Base-by-base conservation (phyloP, 2,329 filamentous ascomycete genomes). In the Cercospora nicotianae region DNA sequence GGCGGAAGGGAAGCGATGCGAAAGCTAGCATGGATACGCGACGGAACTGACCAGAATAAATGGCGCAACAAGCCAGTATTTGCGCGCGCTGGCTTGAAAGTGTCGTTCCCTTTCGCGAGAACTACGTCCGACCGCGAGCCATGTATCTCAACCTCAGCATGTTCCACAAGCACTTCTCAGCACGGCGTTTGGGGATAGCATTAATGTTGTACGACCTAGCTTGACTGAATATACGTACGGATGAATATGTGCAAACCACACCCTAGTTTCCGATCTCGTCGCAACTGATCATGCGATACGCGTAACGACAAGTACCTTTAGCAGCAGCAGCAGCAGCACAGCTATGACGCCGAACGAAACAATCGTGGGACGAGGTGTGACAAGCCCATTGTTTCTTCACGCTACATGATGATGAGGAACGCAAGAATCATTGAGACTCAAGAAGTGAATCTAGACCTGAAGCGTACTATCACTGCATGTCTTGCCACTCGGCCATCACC, bases 181-280 rank as follows among this genome's bases (percentile, higher is more conserved):
- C 62, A 55, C 12, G 28, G 62, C 48, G 36, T 59, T 36, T 8
- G 28, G 55, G 12, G n/a, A 20, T 10, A 33, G 28, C 31, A 59
- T 31, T 33, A 59, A 59, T 59, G 55, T 18, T 59, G 55, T 59
- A 59, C n/a, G 55, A 59, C 55, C 28, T 59, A 59, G 12, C 18
- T 33, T 59, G 55, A 59, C 16, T 30, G 31, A 59, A 33, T 31
- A 36, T 36, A 59, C 18, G 30, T 36, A 59, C 13, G 45, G 18
- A 67, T 51, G 33, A 26, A n/a, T 3, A 28, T 28, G 48, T 53
- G 23, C 48, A 53, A 16, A 16, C 12, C 12, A 28, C 1, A 8
- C 36, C 36, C 6, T 39, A n/a, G 0, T 36, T 39, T 6, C 16
- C 36, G 8, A 1, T 39, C 3, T 2, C 12, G n/a, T 30, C 10